phyloP scores from a whole-genome alignment of 139 green algal species.

The Coelastrella sp. region DNA sequence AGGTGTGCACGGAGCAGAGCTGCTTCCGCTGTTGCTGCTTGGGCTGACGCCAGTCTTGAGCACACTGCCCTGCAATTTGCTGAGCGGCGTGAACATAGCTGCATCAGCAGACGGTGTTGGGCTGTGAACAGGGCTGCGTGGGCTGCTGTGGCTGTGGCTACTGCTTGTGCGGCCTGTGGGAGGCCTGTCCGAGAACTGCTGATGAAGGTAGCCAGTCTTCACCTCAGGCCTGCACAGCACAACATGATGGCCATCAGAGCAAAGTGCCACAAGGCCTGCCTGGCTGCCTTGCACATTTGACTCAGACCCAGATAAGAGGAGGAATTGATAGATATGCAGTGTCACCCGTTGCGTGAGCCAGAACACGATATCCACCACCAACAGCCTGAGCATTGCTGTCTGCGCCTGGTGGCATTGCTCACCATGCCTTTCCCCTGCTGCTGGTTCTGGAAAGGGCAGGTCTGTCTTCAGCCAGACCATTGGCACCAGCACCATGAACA shows the following conservation, averaged over 20 bases:
- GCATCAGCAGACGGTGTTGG: neutral
- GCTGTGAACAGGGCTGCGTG: constrained; percentile 2
- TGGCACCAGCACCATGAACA: neutral
- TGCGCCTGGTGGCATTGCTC: neutral
- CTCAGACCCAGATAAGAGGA: no score
- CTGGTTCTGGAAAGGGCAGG: neutral
- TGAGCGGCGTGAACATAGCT: neutral
- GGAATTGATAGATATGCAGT: no score
- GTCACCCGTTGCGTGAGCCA: no score
- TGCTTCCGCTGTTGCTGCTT: neutral
- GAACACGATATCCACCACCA: no score
- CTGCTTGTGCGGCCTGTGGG: neutral
- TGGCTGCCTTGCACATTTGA: no score
- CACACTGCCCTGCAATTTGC: neutral
- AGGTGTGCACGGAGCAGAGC: constrained; percentile 31
- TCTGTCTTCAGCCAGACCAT: neutral
- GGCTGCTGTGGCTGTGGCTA: neutral
- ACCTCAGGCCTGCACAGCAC: neutral
- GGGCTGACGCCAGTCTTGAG: neutral
- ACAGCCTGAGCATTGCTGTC: no score
- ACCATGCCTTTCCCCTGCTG: constrained; percentile 28
- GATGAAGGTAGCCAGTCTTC: constrained; percentile 15
- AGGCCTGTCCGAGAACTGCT: neutral
- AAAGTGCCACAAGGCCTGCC: no score
- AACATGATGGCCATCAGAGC: no score